Evolutionary conservation across 2,329 filamentous ascomycete genomes (phyloP).

Genomic region (Pestalotiopsis sp.): DNA sequence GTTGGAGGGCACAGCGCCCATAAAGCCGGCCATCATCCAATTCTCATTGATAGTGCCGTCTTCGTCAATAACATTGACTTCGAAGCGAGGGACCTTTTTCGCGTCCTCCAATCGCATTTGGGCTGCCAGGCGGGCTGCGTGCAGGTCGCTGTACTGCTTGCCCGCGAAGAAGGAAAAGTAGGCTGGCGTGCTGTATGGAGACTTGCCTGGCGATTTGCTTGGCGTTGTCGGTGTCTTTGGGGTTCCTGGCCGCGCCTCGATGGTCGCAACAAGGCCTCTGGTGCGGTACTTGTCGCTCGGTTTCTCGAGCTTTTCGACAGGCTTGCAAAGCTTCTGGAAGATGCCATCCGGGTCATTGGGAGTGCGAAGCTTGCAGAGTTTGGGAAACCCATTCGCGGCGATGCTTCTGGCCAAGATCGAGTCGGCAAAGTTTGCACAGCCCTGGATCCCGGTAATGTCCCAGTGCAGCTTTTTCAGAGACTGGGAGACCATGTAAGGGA

Average conservation of each 20-base stretch:
- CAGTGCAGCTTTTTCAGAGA: constrained; percentile 61
- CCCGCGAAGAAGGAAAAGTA: constrained; percentile 8
- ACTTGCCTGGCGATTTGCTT: constrained; percentile 22
- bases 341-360: constrained; percentile 71
- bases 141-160: constrained; percentile 46
- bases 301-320: constrained; percentile 56
- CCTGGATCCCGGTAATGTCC: constrained; percentile 60
- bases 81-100: constrained; percentile 54
- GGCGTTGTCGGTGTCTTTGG: constrained; percentile 39
- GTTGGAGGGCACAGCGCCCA: constrained; percentile 60
- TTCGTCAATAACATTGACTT: constrained; percentile 60
- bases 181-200: background rate
- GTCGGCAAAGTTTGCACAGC: constrained; percentile 53
- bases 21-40: constrained; percentile 60
- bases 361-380: constrained; percentile 59
- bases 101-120: constrained; percentile 67
- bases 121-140: constrained; percentile 61
- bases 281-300: constrained; percentile 50
- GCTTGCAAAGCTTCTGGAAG: constrained; percentile 71
- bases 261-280: constrained; percentile 28
- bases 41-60: constrained; percentile 52
- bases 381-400: constrained; percentile 62
- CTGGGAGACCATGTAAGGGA: constrained; percentile 62
- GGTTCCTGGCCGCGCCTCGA: constrained; percentile 22
- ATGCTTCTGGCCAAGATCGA: constrained; percentile 68